Conservation (phyloP, 2,329 filamentous ascomycete species). For the Botrytis tulipae region DNA sequence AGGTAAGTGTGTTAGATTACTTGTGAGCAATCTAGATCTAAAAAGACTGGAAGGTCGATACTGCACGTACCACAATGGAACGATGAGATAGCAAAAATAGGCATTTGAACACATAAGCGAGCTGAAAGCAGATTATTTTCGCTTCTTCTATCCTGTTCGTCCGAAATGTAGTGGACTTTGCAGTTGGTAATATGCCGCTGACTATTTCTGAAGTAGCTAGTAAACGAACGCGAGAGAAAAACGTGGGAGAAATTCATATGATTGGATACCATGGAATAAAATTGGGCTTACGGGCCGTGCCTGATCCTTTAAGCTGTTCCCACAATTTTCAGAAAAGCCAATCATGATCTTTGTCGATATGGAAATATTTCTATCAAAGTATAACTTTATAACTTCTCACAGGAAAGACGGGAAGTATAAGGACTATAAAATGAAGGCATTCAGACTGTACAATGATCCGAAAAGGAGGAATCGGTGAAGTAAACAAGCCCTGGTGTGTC, state of each 20-base stretch:
- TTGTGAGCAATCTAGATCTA: constrained; percentile 4
- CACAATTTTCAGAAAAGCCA: neutral
- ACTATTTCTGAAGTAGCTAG: constrained; percentile 9
- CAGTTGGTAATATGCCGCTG: neutral
- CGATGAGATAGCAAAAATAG: constrained; percentile 1
- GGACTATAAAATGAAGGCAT: neutral
- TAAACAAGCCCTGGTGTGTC: neutral
- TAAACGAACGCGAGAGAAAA: neutral
- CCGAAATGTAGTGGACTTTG: neutral
- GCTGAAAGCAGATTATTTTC: neutral
- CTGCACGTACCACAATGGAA: neutral
- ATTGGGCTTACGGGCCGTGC: neutral
- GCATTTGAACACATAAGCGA: neutral
- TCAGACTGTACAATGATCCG: neutral
- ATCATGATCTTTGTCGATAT: neutral
- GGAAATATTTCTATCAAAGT: neutral
- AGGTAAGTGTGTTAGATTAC: neutral
- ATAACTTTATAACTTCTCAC: neutral
- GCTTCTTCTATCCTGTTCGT: neutral
- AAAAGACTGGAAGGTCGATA: neutral
- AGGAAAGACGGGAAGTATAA: neutral
- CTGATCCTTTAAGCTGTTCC: neutral
- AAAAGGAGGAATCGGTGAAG: neutral
- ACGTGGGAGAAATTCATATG: neutral
- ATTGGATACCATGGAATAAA: neutral